Base-by-base conservation (phyloP, 176 grass and related monocot genomes). In the Leersia perrieri region DNA sequence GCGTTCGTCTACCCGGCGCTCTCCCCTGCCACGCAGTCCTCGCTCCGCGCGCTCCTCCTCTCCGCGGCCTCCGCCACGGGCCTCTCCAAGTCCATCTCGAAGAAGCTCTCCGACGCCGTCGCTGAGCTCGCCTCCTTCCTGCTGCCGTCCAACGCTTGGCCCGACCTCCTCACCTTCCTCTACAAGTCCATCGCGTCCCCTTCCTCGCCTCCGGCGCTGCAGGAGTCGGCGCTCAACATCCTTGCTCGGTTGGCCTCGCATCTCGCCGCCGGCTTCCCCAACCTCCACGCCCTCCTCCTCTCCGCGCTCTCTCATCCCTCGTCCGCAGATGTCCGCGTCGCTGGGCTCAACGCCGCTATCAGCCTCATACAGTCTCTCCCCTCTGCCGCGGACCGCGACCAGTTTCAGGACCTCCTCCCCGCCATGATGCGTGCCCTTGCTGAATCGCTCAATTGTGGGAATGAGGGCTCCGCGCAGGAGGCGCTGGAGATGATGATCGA, bases 401-500 rank as follows among this genome's bases (percentile, higher is more conserved):
- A 81, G 33, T 86, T 98, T 34, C 92, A 90, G 72, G 92, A 98
- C 72, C 88, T 98, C 33, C 92, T 98, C 29, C 96, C 96, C 0
- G 89, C 96, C 78, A 95, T 98, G 92, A 98, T 98, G 96, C 88
- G 90, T 0, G 90, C 96, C 15, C 92, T 98, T 1, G 92, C 90
- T 0, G 96, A 98, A 63, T 93, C 90, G 2, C 88, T 98, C 70
- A 98, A 98, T 79, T 95, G 88, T 25, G 88, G 92, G 33, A 91
- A 98, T n/a, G 96, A 98, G 68, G 92, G 90, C 38, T 86, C 96
- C 3, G 96, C 96, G 1, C 96, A 95, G 88, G 92, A 95, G 72
- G 96, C 96, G 11, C 86, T 98, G 1, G 96, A 98, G 88, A 89
- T 98, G 85, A 94, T 98, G 75, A 84, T 98, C 2, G 96, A 98